These are phyloP conservation scores for Didymella pomorum DNA, from an alignment of 2,329 filamentous ascomycete genomes.

Conservation along the genomic window DNA sequence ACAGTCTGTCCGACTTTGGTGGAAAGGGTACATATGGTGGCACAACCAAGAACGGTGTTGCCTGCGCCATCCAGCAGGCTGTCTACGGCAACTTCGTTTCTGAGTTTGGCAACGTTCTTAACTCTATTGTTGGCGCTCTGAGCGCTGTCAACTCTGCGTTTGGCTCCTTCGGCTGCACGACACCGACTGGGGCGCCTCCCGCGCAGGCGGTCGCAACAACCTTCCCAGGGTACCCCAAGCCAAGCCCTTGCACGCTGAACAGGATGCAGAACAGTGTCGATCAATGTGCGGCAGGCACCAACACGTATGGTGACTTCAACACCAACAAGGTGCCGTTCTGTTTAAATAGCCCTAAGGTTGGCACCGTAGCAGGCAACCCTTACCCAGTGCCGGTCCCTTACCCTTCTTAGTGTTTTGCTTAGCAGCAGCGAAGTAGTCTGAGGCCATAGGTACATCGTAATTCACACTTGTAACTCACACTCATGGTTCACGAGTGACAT, in stretches of 20 bases:
- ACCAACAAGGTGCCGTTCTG: constrained; percentile 1
- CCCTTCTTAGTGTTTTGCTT: background rate
- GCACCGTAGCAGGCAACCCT: background rate
- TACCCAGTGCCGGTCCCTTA: constrained; percentile 3
- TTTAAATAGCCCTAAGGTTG: background rate
- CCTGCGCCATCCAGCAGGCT: background rate
- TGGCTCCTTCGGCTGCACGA: background rate
- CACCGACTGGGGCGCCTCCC: background rate
- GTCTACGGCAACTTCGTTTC: background rate
- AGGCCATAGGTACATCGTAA: background rate
- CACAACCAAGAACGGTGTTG: background rate
- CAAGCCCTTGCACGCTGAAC: background rate
- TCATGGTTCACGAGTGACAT: no score
- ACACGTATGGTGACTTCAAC: background rate
- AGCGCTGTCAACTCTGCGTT: background rate
- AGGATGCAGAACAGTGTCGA: constrained; percentile 1
- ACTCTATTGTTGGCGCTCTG: background rate
- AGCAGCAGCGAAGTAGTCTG: background rate
- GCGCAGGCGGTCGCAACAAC: background rate
- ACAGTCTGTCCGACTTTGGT: background rate
- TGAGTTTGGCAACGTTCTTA: background rate
- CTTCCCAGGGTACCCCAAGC: background rate
- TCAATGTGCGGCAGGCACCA: constrained; percentile 1
- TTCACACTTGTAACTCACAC: no score
- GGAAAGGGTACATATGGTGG: background rate